Base-by-base conservation (phyloP, 225 moss, liverwort and hornwort genomes). In the Pseudoscleropodium purum region DNA sequence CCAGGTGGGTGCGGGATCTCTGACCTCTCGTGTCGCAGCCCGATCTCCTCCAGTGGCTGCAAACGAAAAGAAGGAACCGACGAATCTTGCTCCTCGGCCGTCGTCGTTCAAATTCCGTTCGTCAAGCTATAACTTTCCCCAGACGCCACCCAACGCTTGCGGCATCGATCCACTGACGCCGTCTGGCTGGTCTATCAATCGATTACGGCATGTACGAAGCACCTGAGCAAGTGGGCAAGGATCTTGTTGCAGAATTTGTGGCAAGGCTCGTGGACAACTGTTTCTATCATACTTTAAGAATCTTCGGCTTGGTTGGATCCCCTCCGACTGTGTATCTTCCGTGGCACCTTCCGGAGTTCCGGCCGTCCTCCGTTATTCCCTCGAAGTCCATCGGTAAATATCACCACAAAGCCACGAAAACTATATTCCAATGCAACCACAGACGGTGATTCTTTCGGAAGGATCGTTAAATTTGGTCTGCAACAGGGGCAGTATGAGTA, bases 41-140 rank as follows among this genome's bases (percentile, higher is more conserved):
- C 60, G 88, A 90, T 93, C 91, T 90, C 86, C 90, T 82, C 88
- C 90, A 88, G 87, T 83, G 91, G 90, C 85, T 90, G 78, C 62
- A 74, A 86, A 88, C 83, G 90, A 90, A 88, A 88, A 87, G 82
- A 61, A 54, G 66, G 87, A 87, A 17, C 52, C 84, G 52, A 89
- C 85, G 75, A 91, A 18, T 30, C 52, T 63, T 64, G n/a, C 3
- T 39, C 51, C 39, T 49, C 65, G 27, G 39, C 21, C 64, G 59
- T 39, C 89, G 24, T 84, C 49, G 66, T 62, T 10, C 45, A 6
- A 12, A 33, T 7, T 85, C 19, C 85, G 85, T 92, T 64, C 90
- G 68, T 66, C 81, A 33, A 16, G 64, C 23, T 23, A 1, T 30
- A 59, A 59, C 17, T 59, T 23, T 9, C 19, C 19, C 19, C 56